phyloP scores from a whole-genome alignment of 1,284 basidiomycete species.

The Cutaneotrichosporon dermatis region DNA sequence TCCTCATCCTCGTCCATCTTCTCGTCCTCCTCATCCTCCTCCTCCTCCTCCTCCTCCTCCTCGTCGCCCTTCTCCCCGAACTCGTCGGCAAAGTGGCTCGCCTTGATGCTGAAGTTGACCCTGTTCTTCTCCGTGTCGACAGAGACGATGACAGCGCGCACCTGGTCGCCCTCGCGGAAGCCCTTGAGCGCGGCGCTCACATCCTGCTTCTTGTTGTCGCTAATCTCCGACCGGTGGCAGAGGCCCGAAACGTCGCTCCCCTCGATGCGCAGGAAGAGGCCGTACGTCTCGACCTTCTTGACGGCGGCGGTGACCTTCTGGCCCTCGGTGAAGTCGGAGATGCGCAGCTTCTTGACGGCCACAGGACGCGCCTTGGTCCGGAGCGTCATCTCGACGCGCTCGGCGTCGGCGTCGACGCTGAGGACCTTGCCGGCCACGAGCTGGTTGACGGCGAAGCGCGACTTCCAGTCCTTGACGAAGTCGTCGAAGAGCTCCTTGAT shows the following conservation, averaged over 20 bases:
- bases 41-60: constrained; percentile 49
- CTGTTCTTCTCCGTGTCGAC: constrained; percentile 70
- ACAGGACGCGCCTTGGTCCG: constrained; percentile 54
- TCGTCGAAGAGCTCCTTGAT: constrained; percentile 90
- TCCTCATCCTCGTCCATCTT: constrained; percentile 36
- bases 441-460: constrained; percentile 72
- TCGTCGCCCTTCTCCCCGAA: constrained; percentile 47
- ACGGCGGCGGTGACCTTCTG: constrained; percentile 71
- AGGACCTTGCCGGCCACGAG: constrained; percentile 80
- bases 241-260: constrained; percentile 79
- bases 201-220: constrained; percentile 77
- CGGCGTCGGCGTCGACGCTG: constrained; percentile 62
- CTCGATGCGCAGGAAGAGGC: constrained; percentile 84
- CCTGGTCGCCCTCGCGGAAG: constrained; percentile 80
- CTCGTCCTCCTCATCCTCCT: constrained; percentile 39
- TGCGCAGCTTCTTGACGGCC: constrained; percentile 46
- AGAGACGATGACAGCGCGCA: constrained; percentile 72
- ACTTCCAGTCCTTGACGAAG: constrained; percentile 93
- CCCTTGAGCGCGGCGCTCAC: constrained; percentile 69
- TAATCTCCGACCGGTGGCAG: constrained; percentile 89
- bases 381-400: constrained; percentile 84
- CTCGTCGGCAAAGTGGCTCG: constrained; percentile 65
- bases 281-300: constrained; percentile 74
- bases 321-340: constrained; percentile 64
- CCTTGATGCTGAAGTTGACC: constrained; percentile 84